A percentile compares a stretch with the other conserved stretches of the same genome.
Evolutionary conservation across 495 filamentous ascomycete genomes (phyloP).

Genomic region (Chaetomium tenue): DNA sequence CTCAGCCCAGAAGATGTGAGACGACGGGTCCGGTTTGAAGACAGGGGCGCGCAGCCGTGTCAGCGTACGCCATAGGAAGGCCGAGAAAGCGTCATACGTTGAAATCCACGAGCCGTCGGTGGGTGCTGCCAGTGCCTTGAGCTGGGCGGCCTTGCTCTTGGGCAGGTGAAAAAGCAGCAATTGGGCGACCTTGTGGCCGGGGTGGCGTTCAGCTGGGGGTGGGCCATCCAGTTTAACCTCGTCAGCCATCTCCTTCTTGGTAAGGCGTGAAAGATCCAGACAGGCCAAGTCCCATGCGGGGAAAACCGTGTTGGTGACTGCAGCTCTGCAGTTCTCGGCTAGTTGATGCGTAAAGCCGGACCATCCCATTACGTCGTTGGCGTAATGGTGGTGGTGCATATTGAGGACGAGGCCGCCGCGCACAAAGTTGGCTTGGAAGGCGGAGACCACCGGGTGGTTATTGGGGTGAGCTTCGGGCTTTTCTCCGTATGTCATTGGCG

Average conservation of each 20-base stretch:
- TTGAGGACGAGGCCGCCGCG: neutral
- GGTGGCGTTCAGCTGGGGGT: neutral
- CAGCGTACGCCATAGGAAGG: neutral
- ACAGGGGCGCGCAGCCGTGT: neutral
- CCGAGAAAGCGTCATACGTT: slow-evolving; percentile 1
- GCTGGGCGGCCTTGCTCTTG: neutral
- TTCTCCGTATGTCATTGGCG: neutral
- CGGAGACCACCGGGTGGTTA: neutral
- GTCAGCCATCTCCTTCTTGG: neutral
- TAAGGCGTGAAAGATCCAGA: neutral
- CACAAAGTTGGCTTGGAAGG: neutral
- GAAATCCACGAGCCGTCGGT: neutral
- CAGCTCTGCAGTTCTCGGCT: neutral
- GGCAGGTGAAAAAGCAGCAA: neutral
- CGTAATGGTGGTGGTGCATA: neutral
- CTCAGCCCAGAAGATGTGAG: neutral
- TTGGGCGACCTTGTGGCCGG: neutral
- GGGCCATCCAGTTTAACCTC: neutral
- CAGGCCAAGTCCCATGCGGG: neutral
- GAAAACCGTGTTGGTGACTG: neutral
- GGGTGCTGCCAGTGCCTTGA: neutral
- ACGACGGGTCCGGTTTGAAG: neutral
- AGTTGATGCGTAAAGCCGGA: neutral
- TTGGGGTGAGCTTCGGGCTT: neutral
- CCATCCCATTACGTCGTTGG: neutral